These are phyloP conservation scores for Phytophthora litchii DNA, from an alignment of 352 stramenopile species.

Conservation along the genomic window DNA sequence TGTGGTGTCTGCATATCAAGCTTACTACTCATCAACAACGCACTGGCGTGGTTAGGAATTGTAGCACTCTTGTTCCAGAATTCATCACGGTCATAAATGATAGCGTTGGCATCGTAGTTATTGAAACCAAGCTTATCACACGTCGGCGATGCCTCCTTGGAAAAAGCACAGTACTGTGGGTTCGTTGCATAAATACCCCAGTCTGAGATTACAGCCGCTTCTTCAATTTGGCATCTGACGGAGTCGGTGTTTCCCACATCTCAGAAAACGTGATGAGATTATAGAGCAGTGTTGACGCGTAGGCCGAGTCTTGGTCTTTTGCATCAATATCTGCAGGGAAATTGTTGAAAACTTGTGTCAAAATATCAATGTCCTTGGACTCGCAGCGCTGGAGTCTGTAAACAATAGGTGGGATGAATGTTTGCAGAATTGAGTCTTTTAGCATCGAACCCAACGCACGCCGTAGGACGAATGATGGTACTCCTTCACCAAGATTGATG, in stretches of 20 bases:
- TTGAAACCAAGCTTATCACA: conserved; percentile 20
- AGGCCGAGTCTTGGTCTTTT: conserved; percentile 6
- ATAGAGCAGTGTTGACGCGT: conserved; percentile 32
- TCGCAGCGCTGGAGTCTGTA: conserved; percentile 1
- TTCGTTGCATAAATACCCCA: background rate
- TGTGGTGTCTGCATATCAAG: conserved; percentile 32
- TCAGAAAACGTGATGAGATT: conserved; percentile 48
- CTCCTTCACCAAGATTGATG: background rate
- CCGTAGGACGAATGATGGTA: background rate
- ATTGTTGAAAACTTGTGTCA: background rate
- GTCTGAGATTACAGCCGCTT: conserved; percentile 14
- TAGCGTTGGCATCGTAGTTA: conserved; percentile 14
- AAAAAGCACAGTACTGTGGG: conserved; percentile 49
- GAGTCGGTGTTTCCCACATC: conserved; percentile 42
- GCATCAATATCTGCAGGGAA: background rate
- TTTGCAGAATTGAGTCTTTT: background rate
- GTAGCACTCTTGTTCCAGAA: conserved; percentile 20
- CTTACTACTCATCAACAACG: conserved; percentile 43
- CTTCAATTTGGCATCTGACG: background rate
- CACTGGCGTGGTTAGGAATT: conserved; percentile 36
- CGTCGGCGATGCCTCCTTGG: conserved; percentile 34
- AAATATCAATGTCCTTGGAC: background rate
- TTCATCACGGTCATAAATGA: conserved; percentile 37
- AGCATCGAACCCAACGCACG: background rate
- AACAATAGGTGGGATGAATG: background rate